Percentiles rank a stretch among this genome's conserved stretches.
These are phyloP conservation scores for Kentomonas sorsogonicus DNA, from an alignment of 208 protist species.

Conservation along the genomic window DNA sequence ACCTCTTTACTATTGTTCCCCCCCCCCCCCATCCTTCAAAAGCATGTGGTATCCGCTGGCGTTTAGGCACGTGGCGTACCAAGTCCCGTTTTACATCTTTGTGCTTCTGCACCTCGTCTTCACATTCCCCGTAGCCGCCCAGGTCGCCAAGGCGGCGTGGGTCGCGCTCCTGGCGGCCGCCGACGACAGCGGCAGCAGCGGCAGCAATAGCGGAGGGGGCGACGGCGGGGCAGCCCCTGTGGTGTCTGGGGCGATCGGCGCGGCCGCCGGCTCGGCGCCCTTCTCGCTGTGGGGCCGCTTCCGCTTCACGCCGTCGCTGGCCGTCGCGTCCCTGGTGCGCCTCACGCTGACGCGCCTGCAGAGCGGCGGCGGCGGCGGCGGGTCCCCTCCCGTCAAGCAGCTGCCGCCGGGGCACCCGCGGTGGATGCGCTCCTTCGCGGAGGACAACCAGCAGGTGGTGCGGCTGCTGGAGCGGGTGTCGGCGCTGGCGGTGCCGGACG, in stretches of 20 bases:
- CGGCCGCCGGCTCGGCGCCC: too few species aligned
- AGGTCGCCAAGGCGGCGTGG: background rate
- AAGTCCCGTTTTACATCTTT: background rate
- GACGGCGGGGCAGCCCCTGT: background rate
- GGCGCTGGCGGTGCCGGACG: too few species aligned
- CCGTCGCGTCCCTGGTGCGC: background rate
- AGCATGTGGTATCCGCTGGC: too few species aligned
- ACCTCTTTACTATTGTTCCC: too few species aligned
- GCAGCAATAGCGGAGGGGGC: background rate
- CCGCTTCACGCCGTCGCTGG: too few species aligned
- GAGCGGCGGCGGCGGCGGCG: too few species aligned
- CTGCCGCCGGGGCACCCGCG: too few species aligned
- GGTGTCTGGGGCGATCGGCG: background rate
- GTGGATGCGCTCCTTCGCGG: too few species aligned
- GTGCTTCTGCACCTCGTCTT: background rate
- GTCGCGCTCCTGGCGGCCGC: background rate
- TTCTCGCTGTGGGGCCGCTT: background rate
- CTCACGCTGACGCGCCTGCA: background rate
- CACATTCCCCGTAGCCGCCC: background rate
- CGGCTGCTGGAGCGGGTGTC: too few species aligned
- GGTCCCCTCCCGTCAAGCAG: background rate
- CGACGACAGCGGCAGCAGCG: background rate
- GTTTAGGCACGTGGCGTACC: background rate
- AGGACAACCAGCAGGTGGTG: too few species aligned
- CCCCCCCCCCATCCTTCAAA: too few species aligned